Conservation (phyloP, 2,329 filamentous ascomycete species). For the Pseudogymnoascus sp. region DNA sequence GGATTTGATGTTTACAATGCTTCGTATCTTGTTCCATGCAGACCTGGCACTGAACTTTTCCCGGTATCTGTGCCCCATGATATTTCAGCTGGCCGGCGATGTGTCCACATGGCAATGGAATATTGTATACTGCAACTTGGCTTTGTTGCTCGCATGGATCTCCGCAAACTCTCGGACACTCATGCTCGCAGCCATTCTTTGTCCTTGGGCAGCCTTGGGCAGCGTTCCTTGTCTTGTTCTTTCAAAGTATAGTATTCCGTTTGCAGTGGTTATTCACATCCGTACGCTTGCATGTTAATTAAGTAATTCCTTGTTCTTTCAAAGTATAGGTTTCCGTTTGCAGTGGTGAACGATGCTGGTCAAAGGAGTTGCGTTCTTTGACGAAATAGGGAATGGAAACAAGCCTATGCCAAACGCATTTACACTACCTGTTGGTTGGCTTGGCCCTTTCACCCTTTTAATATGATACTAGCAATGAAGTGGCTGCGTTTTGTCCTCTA, state of each 20-base stretch:
- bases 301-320: background rate
- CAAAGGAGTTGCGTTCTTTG: background rate
- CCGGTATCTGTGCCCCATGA: conserved; percentile 38
- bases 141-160: conserved; percentile 37
- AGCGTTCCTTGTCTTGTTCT: background rate
- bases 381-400: background rate
- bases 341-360: background rate
- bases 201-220: conserved; percentile 36
- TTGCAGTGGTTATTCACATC: background rate
- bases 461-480: background rate
- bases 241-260: no score
- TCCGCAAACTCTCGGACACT: conserved; percentile 39
- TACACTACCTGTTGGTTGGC: background rate
- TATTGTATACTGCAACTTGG: conserved; percentile 26
- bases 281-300: background rate
- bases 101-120: conserved; percentile 39
- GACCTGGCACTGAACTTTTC: conserved; percentile 42
- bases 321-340: background rate
- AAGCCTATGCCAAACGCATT: background rate
- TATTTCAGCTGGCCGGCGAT: conserved; percentile 29
- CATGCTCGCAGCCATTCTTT: conserved; percentile 38
- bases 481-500: background rate
- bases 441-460: background rate
- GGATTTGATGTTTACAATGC: conserved; percentile 48
- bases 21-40: conserved; percentile 43